Conservation (phyloP, 2,329 filamentous ascomycete species). For the Rutstroemia sp. region DNA sequence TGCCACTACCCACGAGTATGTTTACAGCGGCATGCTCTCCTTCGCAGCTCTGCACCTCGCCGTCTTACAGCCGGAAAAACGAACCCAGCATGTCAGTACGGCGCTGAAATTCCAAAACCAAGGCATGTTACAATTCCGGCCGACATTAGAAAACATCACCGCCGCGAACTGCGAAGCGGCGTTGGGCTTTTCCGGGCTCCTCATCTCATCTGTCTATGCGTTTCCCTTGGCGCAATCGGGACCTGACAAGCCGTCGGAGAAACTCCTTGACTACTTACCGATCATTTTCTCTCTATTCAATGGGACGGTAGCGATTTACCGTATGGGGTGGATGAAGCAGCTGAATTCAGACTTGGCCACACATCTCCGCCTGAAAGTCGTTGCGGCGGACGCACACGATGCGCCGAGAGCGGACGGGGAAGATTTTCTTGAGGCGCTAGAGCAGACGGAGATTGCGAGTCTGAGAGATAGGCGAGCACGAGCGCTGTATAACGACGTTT, state of each 20-base stretch:
- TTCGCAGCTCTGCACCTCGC: conserved; percentile 4
- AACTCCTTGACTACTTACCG: neutral
- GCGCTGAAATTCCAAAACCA: conserved; percentile 2
- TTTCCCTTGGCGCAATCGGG: neutral
- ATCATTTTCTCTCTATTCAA: neutral
- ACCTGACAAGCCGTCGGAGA: neutral
- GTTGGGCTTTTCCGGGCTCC: neutral
- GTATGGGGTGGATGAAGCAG: conserved; percentile 2
- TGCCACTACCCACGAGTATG: neutral
- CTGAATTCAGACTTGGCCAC: neutral
- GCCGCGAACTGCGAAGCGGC: neutral
- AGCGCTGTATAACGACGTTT: neutral
- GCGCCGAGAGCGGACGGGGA: neutral
- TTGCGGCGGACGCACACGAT: neutral
- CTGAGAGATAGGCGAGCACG: neutral
- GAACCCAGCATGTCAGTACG: neutral
- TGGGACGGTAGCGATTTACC: conserved; percentile 4
- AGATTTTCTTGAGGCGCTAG: neutral
- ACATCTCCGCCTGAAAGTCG: neutral
- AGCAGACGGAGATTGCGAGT: neutral
- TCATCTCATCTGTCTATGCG: conserved; percentile 5
- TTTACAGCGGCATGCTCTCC: conserved; percentile 6
- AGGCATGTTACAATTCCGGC: neutral
- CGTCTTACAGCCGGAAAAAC: neutral
- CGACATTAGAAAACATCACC: neutral